Evolutionary conservation across 225 moss, liverwort and hornwort genomes (phyloP), one percentile per base, ranked within the genome.

Genomic region (Lunularia cruciata): DNA sequence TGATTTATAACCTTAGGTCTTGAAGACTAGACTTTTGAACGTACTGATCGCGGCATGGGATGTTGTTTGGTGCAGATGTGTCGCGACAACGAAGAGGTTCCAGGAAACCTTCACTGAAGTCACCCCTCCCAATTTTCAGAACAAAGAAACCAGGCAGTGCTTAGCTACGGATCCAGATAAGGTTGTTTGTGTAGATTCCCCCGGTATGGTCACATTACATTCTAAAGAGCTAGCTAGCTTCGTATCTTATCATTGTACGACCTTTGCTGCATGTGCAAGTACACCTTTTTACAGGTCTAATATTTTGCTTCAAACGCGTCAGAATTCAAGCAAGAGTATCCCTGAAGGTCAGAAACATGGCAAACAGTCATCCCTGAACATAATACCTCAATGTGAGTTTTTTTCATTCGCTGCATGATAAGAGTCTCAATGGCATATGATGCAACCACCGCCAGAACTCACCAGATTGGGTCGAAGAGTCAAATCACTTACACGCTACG

Each of bases 61-160:
- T 67, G 67, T 36, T 36, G 49, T 37, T 67, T 49, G 67, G 51
- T 67, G 49, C 67, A 67, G 67, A 53, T 56, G 28, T 56, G 14
- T n/a, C 22, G 20, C 37, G 33, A 16, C 61, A 40, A 61, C 67
- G 67, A 53, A 49, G 52, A 67, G 16, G 8, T 13, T 52, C 52
- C 67, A 34, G 35, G 23, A 67, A 52, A 52, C 53, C 26, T 12
- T 51, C 67, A 49, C 35, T 67, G 51, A 67, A 67, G 51, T n/a
- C 49, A 67, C 67, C 67, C 37, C 67, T 67, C 22, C 67, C 67
- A 34, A 14, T 23, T 33, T 67, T 67, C 52, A n/a, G 32, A 6
- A 49, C 25, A 34, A 67, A 33, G 19, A 45, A 43, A 37, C 67
- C 67, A 47, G 48, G 47, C 31, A 65, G 31, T 47, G 65, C 65